These are phyloP conservation scores for Talaromyces sp. DNA, from an alignment of 2,329 filamentous ascomycete genomes.

Conservation along the genomic window DNA sequence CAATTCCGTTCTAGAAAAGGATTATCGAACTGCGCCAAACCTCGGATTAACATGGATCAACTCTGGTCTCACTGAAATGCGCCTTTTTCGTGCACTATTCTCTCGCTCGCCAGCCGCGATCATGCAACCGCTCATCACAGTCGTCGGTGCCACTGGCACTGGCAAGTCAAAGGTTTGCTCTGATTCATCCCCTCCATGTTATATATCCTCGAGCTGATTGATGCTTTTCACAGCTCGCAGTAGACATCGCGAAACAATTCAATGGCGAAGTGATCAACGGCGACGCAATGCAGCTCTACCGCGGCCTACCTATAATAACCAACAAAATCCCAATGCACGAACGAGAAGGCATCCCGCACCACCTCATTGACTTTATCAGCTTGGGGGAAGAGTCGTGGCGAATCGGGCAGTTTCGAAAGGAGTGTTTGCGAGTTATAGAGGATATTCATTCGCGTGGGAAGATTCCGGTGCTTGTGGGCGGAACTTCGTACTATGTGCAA, in stretches of 20 bases:
- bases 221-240: constrained; percentile 71
- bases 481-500: constrained; percentile 94
- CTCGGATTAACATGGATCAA: neutral
- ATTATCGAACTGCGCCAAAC: neutral
- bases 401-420: constrained; percentile 71
- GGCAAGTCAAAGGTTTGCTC: constrained; percentile 77
- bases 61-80: constrained; percentile 26
- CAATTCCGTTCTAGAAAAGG: neutral
- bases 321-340: constrained; percentile 82
- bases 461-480: constrained; percentile 86
- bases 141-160: constrained; percentile 88
- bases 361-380: constrained; percentile 76
- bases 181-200: constrained; percentile 25
- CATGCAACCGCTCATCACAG: constrained; percentile 66
- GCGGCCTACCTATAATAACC: constrained; percentile 86
- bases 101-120: constrained; percentile 24
- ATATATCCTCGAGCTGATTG: constrained; percentile 23
- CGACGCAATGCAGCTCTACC: constrained; percentile 97
- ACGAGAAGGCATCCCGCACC: constrained; percentile 77
- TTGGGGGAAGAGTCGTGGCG: constrained; percentile 79
- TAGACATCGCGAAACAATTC: constrained; percentile 78
- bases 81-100: constrained; percentile 28
- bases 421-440: constrained; percentile 66
- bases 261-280: constrained; percentile 95
- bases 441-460: constrained; percentile 77